A percentile compares a stretch with the other conserved stretches of the same genome.
Evolutionary conservation across 2,329 filamentous ascomycete genomes (phyloP).

Genomic region (Pseudogymnoascus sp.): DNA sequence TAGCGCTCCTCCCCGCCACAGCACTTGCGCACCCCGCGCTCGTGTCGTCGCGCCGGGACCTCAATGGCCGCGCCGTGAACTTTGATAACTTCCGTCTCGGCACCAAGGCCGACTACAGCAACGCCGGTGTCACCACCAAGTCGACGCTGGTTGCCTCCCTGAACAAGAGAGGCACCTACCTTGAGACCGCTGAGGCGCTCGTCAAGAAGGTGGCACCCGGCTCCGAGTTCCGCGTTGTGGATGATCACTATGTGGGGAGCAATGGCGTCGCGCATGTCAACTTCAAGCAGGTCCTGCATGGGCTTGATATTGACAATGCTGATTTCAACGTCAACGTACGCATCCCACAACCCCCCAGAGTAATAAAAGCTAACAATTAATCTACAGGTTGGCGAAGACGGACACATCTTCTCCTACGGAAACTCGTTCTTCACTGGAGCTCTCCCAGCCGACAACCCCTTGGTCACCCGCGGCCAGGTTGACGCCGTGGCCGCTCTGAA

Average conservation of each 20-base stretch:
- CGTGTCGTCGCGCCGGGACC: not conserved
- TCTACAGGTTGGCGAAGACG: slow-evolving; percentile 40
- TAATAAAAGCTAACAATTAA: not conserved
- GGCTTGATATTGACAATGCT: slow-evolving; percentile 51
- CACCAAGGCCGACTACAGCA: slow-evolving; percentile 15
- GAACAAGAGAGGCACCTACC: slow-evolving; percentile 26
- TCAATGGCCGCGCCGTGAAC: slow-evolving; percentile 10
- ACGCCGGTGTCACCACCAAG: slow-evolving; percentile 4
- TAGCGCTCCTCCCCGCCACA: not conserved
- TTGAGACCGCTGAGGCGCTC: slow-evolving; percentile 38
- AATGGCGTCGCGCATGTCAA: slow-evolving; percentile 51
- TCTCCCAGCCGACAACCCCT: slow-evolving; percentile 33
- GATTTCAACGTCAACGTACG: slow-evolving; percentile 54
- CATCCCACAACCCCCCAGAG: not conserved
- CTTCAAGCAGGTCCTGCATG: slow-evolving; percentile 51
- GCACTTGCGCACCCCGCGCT: not conserved
- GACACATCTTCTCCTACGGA: slow-evolving; percentile 49
- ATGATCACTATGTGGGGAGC: slow-evolving; percentile 45
- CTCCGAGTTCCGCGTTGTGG: slow-evolving; percentile 40
- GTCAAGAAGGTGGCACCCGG: slow-evolving; percentile 33
- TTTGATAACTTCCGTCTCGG: slow-evolving; percentile 15
- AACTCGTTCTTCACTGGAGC: slow-evolving; percentile 40
- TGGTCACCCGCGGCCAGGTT: slow-evolving; percentile 35
- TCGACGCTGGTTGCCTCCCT: not conserved
- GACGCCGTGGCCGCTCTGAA: slow-evolving; percentile 38